A percentile compares a stretch with the other conserved stretches of the same genome.
Conservation (phyloP, 306 rosid species). For the Pyrus pyrifolia region DNA sequence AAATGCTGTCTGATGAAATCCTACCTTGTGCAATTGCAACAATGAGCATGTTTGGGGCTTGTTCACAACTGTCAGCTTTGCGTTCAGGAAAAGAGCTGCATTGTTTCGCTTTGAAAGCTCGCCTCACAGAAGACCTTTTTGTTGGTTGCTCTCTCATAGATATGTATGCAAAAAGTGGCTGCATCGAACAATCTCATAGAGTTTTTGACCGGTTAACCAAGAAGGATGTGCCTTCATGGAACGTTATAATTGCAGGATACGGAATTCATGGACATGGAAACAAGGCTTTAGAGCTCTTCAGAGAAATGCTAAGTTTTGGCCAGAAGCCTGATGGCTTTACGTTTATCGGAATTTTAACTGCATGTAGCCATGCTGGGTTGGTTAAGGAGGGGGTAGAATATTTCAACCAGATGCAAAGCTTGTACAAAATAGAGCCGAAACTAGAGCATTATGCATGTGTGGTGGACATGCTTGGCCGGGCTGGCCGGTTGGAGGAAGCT, state of each 20-base stretch:
- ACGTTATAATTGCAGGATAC: constrained; percentile 67
- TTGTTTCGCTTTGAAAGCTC: constrained; percentile 49
- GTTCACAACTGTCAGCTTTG: constrained; percentile 58
- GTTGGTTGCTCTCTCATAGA: constrained; percentile 68
- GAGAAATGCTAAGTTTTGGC: constrained; percentile 44
- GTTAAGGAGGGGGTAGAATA: constrained; percentile 53
- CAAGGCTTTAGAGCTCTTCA: constrained; percentile 60
- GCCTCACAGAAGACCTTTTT: constrained; percentile 37
- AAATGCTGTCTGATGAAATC: constrained; percentile 44
- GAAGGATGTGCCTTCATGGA: constrained; percentile 63
- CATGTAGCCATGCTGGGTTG: constrained; percentile 77
- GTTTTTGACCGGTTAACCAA: constrained; percentile 39
- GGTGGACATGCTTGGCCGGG: constrained; percentile 73
- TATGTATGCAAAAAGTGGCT: constrained; percentile 85
- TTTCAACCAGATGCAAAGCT: constrained; percentile 50
- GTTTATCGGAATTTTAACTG: constrained; percentile 63
- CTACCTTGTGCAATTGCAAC: constrained; percentile 41
- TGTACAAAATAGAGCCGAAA: constrained; percentile 48
- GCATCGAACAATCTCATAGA: constrained; percentile 49
- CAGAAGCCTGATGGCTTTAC: constrained; percentile 60
- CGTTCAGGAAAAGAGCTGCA: constrained; percentile 69
- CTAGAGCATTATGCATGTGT: constrained; percentile 77
- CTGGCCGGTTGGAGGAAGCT: constrained; percentile 62
- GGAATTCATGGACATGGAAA: constrained; percentile 73
- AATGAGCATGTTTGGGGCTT: constrained; percentile 51